Evolutionary conservation across 176 grass and related monocot genomes (phyloP).

Genomic region (Hordeum marinum): DNA sequence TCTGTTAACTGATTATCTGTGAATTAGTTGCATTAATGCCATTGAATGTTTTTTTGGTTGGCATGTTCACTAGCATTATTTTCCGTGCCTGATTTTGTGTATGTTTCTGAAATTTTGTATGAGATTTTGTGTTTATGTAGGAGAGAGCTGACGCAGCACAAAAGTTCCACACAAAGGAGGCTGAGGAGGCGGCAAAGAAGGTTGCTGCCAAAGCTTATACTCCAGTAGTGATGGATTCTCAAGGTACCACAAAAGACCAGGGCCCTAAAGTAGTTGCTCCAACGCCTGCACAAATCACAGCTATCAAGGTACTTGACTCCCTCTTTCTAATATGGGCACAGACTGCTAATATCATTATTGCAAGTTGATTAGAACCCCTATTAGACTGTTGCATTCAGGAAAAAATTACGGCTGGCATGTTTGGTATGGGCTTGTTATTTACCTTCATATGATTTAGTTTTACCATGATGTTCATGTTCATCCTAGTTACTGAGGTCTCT

Average conservation of each 20-base stretch:
- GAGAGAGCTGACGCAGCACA: slow-evolving; percentile 74
- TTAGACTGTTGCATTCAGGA: neutral
- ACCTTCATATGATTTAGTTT: neutral
- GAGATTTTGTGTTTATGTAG: slow-evolving; percentile 48
- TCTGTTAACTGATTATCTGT: slow-evolving; percentile 20
- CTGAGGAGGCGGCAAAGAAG: slow-evolving; percentile 91
- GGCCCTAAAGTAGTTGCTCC: slow-evolving; percentile 75
- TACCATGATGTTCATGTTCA: neutral
- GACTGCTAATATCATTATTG: neutral
- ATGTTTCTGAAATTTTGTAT: slow-evolving; percentile 26
- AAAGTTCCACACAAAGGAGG: slow-evolving; percentile 84
- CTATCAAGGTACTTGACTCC: slow-evolving; percentile 77
- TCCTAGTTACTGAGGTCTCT: neutral
- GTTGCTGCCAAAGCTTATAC: slow-evolving; percentile 77
- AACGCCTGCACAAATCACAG: slow-evolving; percentile 91
- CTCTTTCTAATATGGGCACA: neutral
- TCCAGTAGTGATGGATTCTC: slow-evolving; percentile 40
- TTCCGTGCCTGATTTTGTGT: neutral
- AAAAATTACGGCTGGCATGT: neutral
- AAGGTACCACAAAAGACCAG: slow-evolving; percentile 47
- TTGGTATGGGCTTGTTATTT: neutral
- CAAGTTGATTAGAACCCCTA: neutral
- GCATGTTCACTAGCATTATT: neutral
- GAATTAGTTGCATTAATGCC: slow-evolving; percentile 28
- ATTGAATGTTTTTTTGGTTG: slow-evolving; percentile 28